Evolutionary conservation across 371 early-diverging fungal species (phyloP).

Genomic region (Haplosporangium sp.): DNA sequence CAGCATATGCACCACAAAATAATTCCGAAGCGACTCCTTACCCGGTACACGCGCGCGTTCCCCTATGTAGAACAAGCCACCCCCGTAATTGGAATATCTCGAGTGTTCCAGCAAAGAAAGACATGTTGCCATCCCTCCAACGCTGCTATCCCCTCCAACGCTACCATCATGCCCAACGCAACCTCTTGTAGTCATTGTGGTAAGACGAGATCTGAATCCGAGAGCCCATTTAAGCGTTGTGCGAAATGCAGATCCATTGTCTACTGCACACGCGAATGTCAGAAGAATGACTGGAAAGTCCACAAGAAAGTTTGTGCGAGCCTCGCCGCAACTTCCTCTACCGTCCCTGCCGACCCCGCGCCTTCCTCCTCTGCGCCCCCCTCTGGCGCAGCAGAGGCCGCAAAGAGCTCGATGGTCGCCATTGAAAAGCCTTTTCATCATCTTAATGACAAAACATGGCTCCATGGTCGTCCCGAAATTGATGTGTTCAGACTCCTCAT

Average conservation of each 20-base stretch:
- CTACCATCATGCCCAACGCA: neutral
- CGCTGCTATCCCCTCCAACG: neutral
- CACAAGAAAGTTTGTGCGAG: constrained; percentile 12
- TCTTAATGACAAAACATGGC: constrained; percentile 10
- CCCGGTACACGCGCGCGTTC: too few species aligned
- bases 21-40: too few species aligned
- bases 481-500: constrained; percentile 28
- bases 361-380: neutral
- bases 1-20: too few species aligned
- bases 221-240: neutral
- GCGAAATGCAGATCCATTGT: constrained; percentile 2
- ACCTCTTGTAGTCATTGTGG: neutral
- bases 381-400: neutral
- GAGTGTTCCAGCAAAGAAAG: too few species aligned
- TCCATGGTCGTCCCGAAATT: constrained; percentile 13
- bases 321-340: neutral
- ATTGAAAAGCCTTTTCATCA: constrained; percentile 13
- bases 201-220: neutral
- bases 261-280: constrained; percentile 20
- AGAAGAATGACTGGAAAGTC: constrained; percentile 12
- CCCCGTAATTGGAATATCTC: too few species aligned
- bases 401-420: neutral
- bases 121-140: too few species aligned
- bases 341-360: neutral
- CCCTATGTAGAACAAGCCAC: too few species aligned